Conservation (phyloP, 371 early-diverging fungal species). For the Mucor velutinosus region DNA sequence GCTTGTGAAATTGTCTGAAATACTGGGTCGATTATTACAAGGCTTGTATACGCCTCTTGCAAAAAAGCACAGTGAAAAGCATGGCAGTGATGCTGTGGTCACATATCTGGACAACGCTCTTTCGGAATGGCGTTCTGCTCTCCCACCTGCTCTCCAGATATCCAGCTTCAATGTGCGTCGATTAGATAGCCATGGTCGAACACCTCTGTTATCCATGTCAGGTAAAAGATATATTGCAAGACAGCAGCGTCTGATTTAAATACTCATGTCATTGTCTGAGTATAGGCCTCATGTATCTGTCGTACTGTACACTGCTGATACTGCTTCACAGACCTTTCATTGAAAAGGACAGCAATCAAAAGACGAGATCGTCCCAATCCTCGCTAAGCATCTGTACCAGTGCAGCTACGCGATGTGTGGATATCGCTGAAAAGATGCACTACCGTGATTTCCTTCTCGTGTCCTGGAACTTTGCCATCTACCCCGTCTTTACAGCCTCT, state of each 20-base stretch:
- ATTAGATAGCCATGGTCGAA: conserved; percentile 31
- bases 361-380: conserved; percentile 36
- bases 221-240: conserved; percentile 15
- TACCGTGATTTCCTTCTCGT: conserved; percentile 49
- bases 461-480: conserved; percentile 56
- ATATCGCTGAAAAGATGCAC: conserved; percentile 52
- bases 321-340: conserved; percentile 63
- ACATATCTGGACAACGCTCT: conserved; percentile 43
- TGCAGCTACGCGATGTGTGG: conserved; percentile 54
- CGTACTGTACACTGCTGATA: conserved; percentile 56
- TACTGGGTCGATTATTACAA: conserved; percentile 46
- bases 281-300: conserved; percentile 49
- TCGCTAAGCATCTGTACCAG: conserved; percentile 61
- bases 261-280: background rate
- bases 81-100: conserved; percentile 53
- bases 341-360: conserved; percentile 32
- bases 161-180: conserved; percentile 33
- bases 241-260: background rate
- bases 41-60: conserved; percentile 53
- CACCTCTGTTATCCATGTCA: conserved; percentile 46
- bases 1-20: conserved; percentile 47
- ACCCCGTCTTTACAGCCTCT: conserved; percentile 49
- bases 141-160: conserved; percentile 46
- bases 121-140: conserved; percentile 44
- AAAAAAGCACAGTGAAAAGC: conserved; percentile 48